Base-by-base conservation (phyloP, 2,329 filamentous ascomycete genomes). In the Fusarium marasasianum region DNA sequence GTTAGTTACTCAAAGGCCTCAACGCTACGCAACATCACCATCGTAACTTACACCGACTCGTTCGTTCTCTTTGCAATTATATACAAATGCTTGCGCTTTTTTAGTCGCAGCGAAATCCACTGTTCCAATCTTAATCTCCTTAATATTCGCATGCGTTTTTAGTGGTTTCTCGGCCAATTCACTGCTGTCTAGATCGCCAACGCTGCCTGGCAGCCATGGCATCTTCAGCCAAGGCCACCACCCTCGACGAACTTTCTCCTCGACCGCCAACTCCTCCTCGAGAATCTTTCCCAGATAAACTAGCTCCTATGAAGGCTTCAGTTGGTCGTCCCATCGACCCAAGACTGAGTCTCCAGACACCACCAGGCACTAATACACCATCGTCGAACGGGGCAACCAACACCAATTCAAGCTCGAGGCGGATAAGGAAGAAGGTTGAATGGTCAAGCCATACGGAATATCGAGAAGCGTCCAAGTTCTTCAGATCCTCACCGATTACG, bases 241-340 rank as follows among this genome's bases (percentile, higher is more conserved):
- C 85, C 77, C 83, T 91, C 76, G 87, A 90, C 72, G 84, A 86
- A 65, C 83, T 91, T 61, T 84, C 87, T 72, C 81, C 88, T 69
- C 87, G 90, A 81, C 91, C 91, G 33, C 91, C 91, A n/a, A 93
- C 91, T 40, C 91, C 91, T 53, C 91, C 91, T n/a, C 87, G 87
- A 75, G 89, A 90, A 79, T 83, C 86, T 41, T 82, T 80, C 37
- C 80, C 80, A 75, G 84, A 85, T 45, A 63, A 78, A 65, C 82
- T 83, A 56, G 76, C 79, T 35, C 75, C 80, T 37, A 75, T 80
- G 58, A 84, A 84, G 71, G 77, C 81, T 43, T 75, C 80, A n/a
- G 76, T 83, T 50, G 77, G 81, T 72, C 80, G 82, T n/a, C 77
- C 80, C 40, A 79, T 84, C 77, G 82, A 87, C 71, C 77, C 78